Base-by-base conservation (phyloP, 2,329 filamentous ascomycete genomes). In the Botrytis aclada region DNA sequence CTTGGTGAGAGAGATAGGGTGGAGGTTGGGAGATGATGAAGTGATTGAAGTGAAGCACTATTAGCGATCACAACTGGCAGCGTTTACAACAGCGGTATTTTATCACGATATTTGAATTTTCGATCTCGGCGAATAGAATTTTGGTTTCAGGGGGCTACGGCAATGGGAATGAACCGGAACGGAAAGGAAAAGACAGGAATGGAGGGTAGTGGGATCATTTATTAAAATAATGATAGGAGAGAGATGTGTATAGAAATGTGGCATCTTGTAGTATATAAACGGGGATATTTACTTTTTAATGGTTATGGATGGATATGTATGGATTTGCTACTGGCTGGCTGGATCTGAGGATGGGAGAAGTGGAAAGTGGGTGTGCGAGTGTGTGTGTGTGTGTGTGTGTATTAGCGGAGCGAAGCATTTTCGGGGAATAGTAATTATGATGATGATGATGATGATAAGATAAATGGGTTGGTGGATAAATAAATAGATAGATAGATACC, bases 1-100 rank as follows among this genome's bases (percentile, higher is more conserved):
- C 62, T 80, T 32, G 32, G 51, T 32, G 70, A 67, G 9, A 22
- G 65, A 14, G 65, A 67, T 14, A 37, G 65, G 41, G 63, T 66
- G 14, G 47, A 41, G 37, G 29, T 66, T 66, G 37, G n/a, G 16
- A 71, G 70, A 39, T 39, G 58, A 61, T 25, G 14, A 37, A 43
- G 8, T n/a, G 7, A 54, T 18, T 43, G n/a, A 20, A 67, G 39
- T 41, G 34, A 56, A 22, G 22, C 25, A 41, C 14, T 20, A 41
- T 51, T 2, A 29, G 10, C 16, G 45, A 54, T 41, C 8, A 41
- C 54, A 29, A 3, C 22, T 39, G 34, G 22, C 25, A 39, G 34
- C 25, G 7, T 54, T 67, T 39, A 67, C 32, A 29, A 10, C n/a
- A n/a, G 64, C 4, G 32, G 16, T 54, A 51, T 37, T 1, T 18